These are phyloP conservation scores for Colletotrichum siamense DNA, from an alignment of 2,329 filamentous ascomycete species.

Conservation along the genomic window DNA sequence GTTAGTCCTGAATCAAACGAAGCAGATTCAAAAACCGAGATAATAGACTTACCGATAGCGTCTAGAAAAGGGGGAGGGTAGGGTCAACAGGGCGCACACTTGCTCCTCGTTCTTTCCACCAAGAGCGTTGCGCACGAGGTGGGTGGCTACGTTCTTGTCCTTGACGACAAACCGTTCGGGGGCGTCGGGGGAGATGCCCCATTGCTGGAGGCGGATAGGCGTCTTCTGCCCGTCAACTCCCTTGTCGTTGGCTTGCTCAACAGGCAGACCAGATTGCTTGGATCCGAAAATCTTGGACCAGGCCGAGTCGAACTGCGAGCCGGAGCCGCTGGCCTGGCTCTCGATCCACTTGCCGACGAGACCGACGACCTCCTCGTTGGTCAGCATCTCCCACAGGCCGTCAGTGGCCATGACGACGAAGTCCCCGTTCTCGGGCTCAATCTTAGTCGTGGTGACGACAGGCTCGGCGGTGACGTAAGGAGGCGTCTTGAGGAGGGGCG, in stretches of 20 bases:
- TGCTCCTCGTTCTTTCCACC: slow-evolving; percentile 94
- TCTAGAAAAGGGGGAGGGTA: slow-evolving; percentile 89
- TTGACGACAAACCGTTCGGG: slow-evolving; percentile 89
- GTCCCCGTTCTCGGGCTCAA: slow-evolving; percentile 88
- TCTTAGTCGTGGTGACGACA: slow-evolving; percentile 89
- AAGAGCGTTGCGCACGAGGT: slow-evolving; percentile 92
- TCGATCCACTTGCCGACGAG: slow-evolving; percentile 98
- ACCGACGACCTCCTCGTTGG: slow-evolving; percentile 96
- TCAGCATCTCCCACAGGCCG: slow-evolving; percentile 98
- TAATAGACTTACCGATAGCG: slow-evolving; percentile 73
- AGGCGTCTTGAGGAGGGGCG: slow-evolving; percentile 81
- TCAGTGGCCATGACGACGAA: slow-evolving; percentile 97
- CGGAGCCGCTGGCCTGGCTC: slow-evolving; percentile 61
- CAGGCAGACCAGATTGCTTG: slow-evolving; percentile 66
- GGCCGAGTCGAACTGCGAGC: slow-evolving; percentile 70
- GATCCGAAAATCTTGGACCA: slow-evolving; percentile 72
- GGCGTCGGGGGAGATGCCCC: slow-evolving; percentile 78
- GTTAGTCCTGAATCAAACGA: neutral
- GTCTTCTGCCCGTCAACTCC: slow-evolving; percentile 76
- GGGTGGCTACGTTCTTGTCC: slow-evolving; percentile 95
- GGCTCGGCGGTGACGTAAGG: slow-evolving; percentile 98
- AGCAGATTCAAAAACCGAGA: neutral
- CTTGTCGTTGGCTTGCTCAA: slow-evolving; percentile 66
- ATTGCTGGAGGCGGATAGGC: slow-evolving; percentile 89
- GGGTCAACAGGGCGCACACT: slow-evolving; percentile 87